Evolutionary conservation across 495 filamentous ascomycete species (phyloP).

Genomic region (Rostrohypoxylon terebratum): DNA sequence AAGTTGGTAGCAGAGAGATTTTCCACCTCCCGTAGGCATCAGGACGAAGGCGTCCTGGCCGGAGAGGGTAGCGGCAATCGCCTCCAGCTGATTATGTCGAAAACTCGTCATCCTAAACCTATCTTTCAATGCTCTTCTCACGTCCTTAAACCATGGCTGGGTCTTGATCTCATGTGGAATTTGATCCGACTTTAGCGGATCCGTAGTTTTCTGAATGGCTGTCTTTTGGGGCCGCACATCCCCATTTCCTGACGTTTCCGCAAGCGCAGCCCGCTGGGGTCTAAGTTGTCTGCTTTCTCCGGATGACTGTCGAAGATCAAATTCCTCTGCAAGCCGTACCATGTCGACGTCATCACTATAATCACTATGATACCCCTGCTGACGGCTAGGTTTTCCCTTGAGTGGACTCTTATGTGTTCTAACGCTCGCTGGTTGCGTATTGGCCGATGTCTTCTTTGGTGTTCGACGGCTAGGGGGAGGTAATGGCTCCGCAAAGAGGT

Average conservation of each 20-base stretch:
- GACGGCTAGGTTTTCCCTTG: conserved; percentile 24
- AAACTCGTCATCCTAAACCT: conserved; percentile 88
- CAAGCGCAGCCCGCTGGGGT: conserved; percentile 48
- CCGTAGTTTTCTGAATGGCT: conserved; percentile 44
- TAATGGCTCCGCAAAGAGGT: conserved; percentile 51
- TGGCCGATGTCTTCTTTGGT: conserved; percentile 50
- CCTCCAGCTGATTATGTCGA: conserved; percentile 90
- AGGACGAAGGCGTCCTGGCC: conserved; percentile 92
- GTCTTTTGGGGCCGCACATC: conserved; percentile 46
- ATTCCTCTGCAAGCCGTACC: conserved; percentile 68
- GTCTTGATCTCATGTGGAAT: conserved; percentile 57
- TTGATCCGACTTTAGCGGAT: conserved; percentile 37
- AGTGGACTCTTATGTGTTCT: conserved; percentile 36
- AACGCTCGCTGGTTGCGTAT: conserved; percentile 32
- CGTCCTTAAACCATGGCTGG: conserved; percentile 85
- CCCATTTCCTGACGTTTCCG: conserved; percentile 55
- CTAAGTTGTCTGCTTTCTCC: conserved; percentile 38
- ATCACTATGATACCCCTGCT: conserved; percentile 71
- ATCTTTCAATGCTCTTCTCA: conserved; percentile 78
- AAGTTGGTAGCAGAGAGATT: conserved; percentile 96
- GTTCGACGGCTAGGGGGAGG: conserved; percentile 29
- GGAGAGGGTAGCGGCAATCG: conserved; percentile 89
- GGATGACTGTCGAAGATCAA: conserved; percentile 61
- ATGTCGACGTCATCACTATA: conserved; percentile 77
- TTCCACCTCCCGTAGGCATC: conserved; percentile 98